phyloP scores from a whole-genome alignment of 1,284 basidiomycete genomes.

The Papiliotrema flavescens region DNA sequence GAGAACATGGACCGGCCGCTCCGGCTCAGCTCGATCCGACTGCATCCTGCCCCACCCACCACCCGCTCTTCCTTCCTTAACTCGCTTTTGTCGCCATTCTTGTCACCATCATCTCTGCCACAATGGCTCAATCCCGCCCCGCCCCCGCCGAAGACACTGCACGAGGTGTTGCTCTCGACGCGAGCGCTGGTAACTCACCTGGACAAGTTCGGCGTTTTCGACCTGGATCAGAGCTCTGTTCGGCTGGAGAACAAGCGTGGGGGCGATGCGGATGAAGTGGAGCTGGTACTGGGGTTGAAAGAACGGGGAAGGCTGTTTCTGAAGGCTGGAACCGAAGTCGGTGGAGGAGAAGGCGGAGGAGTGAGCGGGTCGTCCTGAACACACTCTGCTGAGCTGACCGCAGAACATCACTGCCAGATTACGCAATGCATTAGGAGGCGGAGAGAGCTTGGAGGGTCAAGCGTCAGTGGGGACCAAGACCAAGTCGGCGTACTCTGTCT shows the following conservation, averaged over 20 bases:
- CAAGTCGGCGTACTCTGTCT: conserved; percentile 70
- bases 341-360: conserved; percentile 87
- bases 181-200: conserved; percentile 64
- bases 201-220: conserved; percentile 69
- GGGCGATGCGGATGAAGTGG: conserved; percentile 69
- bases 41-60: conserved; percentile 64
- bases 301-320: conserved; percentile 77
- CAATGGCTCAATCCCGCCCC: conserved; percentile 40
- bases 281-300: conserved; percentile 72
- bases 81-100: conserved; percentile 68
- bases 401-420: conserved; percentile 74
- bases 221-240: conserved; percentile 57
- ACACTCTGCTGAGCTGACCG: not conserved
- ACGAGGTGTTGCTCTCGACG: conserved; percentile 65
- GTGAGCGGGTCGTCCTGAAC: conserved; percentile 53
- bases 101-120: conserved; percentile 26
- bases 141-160: conserved; percentile 53
- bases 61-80: conserved; percentile 78
- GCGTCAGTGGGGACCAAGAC: conserved; percentile 85
- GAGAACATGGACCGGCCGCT: conserved; percentile 60
- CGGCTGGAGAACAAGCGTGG: conserved; percentile 64
- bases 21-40: conserved; percentile 68
- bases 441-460: conserved; percentile 81
- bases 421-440: conserved; percentile 87
- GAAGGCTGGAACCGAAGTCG: conserved; percentile 86